These are phyloP conservation scores for Misopates orontium DNA, from an alignment of 257 asterid genomes.

Conservation along the genomic window DNA sequence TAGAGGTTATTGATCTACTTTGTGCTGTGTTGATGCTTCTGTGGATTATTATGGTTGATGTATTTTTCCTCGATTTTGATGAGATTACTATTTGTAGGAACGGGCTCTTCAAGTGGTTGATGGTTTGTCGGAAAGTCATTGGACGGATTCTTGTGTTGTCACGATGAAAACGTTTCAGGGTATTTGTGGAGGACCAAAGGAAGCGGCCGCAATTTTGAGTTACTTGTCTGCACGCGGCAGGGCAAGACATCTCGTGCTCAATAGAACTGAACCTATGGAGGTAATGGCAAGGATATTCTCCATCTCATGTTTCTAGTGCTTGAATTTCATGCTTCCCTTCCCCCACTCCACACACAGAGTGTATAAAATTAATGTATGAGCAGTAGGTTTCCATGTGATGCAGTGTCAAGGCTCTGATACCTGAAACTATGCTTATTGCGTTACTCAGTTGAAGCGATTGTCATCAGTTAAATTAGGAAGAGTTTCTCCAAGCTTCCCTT, in stretches of 20 bases:
- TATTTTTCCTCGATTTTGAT: background rate
- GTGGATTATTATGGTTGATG: background rate
- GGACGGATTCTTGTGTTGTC: constrained; percentile 73
- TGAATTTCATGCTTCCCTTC: too few relatives aligned
- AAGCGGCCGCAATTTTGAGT: constrained; percentile 62
- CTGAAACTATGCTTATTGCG: too few relatives aligned
- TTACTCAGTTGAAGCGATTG: too few relatives aligned
- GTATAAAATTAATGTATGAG: too few relatives aligned
- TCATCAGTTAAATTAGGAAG: too few relatives aligned
- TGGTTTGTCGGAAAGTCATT: constrained; percentile 54
- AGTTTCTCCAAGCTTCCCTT: constrained; percentile 3
- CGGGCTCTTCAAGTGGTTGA: constrained; percentile 55
- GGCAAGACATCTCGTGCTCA: constrained; percentile 47
- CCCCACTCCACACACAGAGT: too few relatives aligned
- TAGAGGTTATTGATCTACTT: constrained; percentile 44
- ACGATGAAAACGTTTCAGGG: constrained; percentile 63
- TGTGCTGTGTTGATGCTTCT: background rate
- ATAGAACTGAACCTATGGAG: constrained; percentile 52
- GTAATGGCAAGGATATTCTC: constrained; percentile 28
- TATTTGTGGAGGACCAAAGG: constrained; percentile 58
- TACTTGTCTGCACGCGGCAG: constrained; percentile 57
- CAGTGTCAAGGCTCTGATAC: too few relatives aligned
- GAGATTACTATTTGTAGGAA: constrained; percentile 38
- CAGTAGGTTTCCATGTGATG: too few relatives aligned
- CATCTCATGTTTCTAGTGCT: too few relatives aligned